phyloP scores from a whole-genome alignment of 768 basidiomycete genomes.

The Russula compacta region DNA sequence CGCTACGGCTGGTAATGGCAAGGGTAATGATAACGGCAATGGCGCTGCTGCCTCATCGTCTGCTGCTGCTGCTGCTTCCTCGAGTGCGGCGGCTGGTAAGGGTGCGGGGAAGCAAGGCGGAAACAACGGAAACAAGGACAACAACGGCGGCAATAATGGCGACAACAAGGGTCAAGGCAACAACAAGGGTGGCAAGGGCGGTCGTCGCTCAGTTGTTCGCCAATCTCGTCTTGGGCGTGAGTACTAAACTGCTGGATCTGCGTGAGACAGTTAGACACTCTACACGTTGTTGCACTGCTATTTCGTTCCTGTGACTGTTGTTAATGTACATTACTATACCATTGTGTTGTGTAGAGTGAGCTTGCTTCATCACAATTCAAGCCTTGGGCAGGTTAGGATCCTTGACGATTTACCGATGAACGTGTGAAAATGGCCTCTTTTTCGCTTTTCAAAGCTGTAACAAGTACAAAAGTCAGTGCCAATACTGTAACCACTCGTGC shows the following conservation, averaged over 20 bases:
- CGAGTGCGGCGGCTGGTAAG: not conserved
- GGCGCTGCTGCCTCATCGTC: not conserved
- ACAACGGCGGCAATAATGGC: not conserved
- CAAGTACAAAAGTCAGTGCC: too few species aligned
- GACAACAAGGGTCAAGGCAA: not conserved
- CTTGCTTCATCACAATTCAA: slow-evolving; percentile 13
- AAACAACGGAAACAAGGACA: not conserved
- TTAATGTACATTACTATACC: slow-evolving; percentile 12
- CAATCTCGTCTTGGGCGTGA: slow-evolving; percentile 12
- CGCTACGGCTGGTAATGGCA: slow-evolving; percentile 12
- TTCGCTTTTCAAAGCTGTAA: too few species aligned
- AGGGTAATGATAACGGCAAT: slow-evolving; percentile 8
- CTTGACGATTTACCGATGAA: not conserved
- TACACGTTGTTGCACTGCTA: not conserved
- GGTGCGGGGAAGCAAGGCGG: not conserved
- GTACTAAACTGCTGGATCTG: not conserved
- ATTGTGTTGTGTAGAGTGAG: slow-evolving; percentile 7
- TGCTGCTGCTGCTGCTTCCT: not conserved
- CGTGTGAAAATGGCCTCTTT: not conserved
- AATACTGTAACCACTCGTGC: too few species aligned
- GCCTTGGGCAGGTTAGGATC: slow-evolving; percentile 15
- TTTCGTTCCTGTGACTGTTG: slow-evolving; percentile 14
- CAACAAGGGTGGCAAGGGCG: not conserved
- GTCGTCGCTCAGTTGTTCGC: not conserved
- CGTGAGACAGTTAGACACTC: not conserved